Evolutionary conservation across 169 alveolate species (phyloP), one percentile per base, ranked within the genome.

Genomic region (Eimeria praecox): DNA sequence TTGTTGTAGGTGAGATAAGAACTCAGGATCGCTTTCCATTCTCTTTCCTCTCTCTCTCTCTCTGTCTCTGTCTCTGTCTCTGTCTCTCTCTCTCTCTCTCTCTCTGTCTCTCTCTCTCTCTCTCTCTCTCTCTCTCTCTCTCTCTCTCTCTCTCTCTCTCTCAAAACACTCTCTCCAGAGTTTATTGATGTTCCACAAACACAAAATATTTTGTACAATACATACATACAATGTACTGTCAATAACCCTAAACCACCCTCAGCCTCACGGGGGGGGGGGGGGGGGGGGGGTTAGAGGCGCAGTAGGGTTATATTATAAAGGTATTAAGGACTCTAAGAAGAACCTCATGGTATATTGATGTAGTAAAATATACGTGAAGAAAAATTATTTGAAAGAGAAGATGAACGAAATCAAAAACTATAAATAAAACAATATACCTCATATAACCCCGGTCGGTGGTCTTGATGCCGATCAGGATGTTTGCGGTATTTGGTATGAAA

Each of bases 21-120:
- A 87, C 93, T 87, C 93, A 3, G 93, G 93, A 66, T 87, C 93
- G 38, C 93, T 35, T 75, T 62, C 93, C 93, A 59, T 62, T 42
- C 30, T 87, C 30, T 2, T 40, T 46, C 18, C 42, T 52, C 6
- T 52, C 20, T 14, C 27, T 5, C 30, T 14, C n/a, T n/a, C n/a
- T n/a, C n/a, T n/a, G n/a, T n/a, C n/a, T n/a, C n/a, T n/a, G n/a
- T n/a, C n/a, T n/a, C n/a, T n/a, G n/a, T n/a, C n/a, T n/a, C n/a
- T n/a, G n/a, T n/a, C n/a, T n/a, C n/a, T n/a, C n/a, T n/a, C n/a
- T n/a, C n/a, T n/a, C n/a, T n/a, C n/a, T n/a, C n/a, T n/a, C n/a
- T n/a, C n/a, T n/a, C n/a, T n/a, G n/a, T n/a, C n/a, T n/a, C n/a
- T n/a, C n/a, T n/a, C n/a, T n/a, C n/a, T n/a, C n/a, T n/a, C n/a